Evolutionary conservation across 352 stramenopile genomes (phyloP), one percentile per base, ranked within the genome.

Genomic region (Pythium oligandrum): DNA sequence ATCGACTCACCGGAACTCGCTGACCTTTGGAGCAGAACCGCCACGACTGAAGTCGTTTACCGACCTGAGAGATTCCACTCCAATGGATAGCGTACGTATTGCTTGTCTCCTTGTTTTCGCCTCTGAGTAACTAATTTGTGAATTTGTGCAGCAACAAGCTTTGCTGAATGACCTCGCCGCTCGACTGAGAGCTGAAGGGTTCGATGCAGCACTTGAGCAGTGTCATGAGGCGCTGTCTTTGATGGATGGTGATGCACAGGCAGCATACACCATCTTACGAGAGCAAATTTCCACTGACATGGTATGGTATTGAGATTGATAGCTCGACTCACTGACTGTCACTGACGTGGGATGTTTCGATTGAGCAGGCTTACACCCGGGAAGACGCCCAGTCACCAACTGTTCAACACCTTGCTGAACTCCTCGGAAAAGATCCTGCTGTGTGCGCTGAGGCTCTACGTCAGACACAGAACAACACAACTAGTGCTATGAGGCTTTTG

Each of bases 361-460:
- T 26, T 26, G 17, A 26, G 17, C 17, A 26, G 17, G 17, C 17
- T 26, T 26, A 26, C 17, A 26, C 17, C 17, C 17, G 17, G 17
- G 17, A 26, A 26, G 17, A 26, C 17, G 17, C 17, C 17, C 17
- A 26, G 17, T 48, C 73, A 30, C 47, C 56, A 36, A 76, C 61
- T 38, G 78, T 81, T 6, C 66, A 64, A 11, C 77, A 78, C 11
- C 66, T 93, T 34, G 71, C 82, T 3, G 56, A 55, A 34, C 61
- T 86, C 31, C 48, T 93, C 0, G 72, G 70, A 8, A 71, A 71
- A 44, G 66, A 69, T 34, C 64, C 84, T 37, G 40, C 66, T n/a
- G 57, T 75, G 4, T 93, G 82, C 45, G 70, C 70, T 6, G 68
- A 88, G 44, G 79, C 78, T 0, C 60, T 93, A 40, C 69, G 62